Percentiles rank a stretch among this genome's conserved stretches.
These are phyloP conservation scores for Thielaviopsis ethacetica DNA, from an alignment of 2,329 filamentous ascomycete genomes.

Conservation along the genomic window DNA sequence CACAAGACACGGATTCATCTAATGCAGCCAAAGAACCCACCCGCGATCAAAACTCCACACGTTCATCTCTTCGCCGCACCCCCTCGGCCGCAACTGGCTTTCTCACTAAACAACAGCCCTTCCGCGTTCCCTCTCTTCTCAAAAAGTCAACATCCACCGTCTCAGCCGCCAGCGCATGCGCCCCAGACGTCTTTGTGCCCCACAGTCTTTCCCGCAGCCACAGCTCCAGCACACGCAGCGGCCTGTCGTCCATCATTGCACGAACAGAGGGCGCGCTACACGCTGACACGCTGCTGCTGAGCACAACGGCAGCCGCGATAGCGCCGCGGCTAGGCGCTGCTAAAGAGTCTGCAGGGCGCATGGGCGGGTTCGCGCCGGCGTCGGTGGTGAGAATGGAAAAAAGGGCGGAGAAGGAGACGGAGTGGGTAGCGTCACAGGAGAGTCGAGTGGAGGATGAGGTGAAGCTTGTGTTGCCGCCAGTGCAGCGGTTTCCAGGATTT, in stretches of 20 bases:
- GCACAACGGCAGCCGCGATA: background rate
- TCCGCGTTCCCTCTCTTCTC: background rate
- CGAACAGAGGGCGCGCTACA: background rate
- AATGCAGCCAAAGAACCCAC: background rate
- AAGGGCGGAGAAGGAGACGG: background rate
- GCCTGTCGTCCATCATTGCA: background rate
- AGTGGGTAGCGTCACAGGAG: background rate
- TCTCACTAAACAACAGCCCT: background rate
- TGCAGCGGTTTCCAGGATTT: constrained; percentile 10
- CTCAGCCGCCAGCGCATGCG: background rate
- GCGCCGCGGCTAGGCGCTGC: background rate
- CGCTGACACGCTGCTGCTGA: background rate
- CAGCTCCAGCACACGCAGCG: background rate
- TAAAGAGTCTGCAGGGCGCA: background rate
- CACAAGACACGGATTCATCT: background rate
- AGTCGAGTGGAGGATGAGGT: background rate
- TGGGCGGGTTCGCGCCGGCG: background rate
- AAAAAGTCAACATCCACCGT: background rate
- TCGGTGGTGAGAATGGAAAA: background rate
- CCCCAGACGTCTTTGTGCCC: background rate
- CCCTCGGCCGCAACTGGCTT: background rate
- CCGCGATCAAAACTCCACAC: background rate
- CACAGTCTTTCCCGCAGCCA: background rate
- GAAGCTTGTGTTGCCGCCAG: background rate
- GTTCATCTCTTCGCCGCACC: background rate